Evolutionary conservation across 148 eudicot species (phyloP).

Genomic region (Agrostemma githago): DNA sequence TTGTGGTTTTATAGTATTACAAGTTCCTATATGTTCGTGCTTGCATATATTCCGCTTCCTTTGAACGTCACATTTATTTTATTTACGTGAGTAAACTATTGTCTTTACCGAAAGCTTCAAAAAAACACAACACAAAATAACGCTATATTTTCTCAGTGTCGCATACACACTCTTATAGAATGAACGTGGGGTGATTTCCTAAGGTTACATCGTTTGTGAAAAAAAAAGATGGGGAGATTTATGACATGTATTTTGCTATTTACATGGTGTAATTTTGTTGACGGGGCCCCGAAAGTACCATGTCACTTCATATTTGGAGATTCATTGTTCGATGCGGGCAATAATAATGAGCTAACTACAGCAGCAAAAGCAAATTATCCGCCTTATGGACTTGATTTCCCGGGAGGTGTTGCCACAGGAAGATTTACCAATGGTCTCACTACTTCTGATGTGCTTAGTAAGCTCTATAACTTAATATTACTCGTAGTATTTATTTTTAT

Average conservation of each 20-base stretch:
- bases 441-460: constrained; percentile 7
- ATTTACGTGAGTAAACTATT: no score
- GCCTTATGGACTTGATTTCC: constrained; percentile 18
- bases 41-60: background rate
- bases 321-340: constrained; percentile 7
- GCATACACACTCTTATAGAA: no score
- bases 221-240: background rate
- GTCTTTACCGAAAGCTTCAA: no score
- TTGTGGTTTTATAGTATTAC: no score
- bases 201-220: background rate
- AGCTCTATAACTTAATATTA: background rate
- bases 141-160: no score
- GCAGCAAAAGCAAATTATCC: constrained; percentile 15
- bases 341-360: constrained; percentile 10
- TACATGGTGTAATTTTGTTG: background rate
- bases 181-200: background rate
- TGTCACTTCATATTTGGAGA: constrained; percentile 21
- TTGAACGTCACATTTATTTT: background rate
- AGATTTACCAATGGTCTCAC: constrained; percentile 20
- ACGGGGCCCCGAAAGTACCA: constrained; percentile 9
- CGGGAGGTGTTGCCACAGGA: constrained; percentile 11
- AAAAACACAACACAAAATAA: no score
- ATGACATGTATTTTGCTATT: background rate
- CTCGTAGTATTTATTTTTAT: background rate
- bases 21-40: background rate